A percentile compares a stretch with the other conserved stretches of the same genome.
phyloP scores from a whole-genome alignment of 2,329 filamentous ascomycete species.

The Diplodia seriata region DNA sequence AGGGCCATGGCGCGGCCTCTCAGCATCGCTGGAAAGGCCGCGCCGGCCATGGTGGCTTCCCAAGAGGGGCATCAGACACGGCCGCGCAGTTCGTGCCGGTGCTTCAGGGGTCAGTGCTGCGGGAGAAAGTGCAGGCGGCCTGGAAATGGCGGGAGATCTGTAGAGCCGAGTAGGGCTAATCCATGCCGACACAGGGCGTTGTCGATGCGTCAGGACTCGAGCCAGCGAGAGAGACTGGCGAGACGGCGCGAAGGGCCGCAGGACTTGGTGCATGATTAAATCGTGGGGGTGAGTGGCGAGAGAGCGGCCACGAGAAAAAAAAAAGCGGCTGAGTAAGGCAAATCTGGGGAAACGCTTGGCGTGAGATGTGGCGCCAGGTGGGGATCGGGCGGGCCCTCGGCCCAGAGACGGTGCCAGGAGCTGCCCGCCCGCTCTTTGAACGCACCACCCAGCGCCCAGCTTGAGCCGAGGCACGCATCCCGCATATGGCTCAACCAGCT shows the following conservation, averaged over 20 bases:
- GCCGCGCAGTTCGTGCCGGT: background rate
- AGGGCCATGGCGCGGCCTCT: conserved; percentile 3
- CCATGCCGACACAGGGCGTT: background rate
- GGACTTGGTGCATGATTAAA: conserved; percentile 1
- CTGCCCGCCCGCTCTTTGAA: conserved; percentile 13
- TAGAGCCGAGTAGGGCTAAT: background rate
- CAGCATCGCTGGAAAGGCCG: background rate
- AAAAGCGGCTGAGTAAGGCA: conserved; percentile 18
- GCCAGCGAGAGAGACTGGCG: background rate
- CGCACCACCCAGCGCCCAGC: background rate
- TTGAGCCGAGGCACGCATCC: conserved; percentile 22
- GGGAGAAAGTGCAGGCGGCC: background rate
- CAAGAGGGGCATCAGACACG: conserved; percentile 14
- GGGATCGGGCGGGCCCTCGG: background rate
- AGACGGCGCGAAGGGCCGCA: background rate
- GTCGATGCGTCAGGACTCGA: background rate
- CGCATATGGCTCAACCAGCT: conserved; percentile 14
- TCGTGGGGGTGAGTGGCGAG: background rate
- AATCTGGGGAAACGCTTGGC: conserved; percentile 25
- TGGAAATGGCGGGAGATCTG: background rate
- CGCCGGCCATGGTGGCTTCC: background rate
- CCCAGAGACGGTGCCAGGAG: background rate
- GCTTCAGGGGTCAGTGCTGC: conserved; percentile 4
- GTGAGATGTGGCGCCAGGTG: conserved; percentile 19
- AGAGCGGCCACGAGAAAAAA: conserved; percentile 19